phyloP scores from a whole-genome alignment of 208 protist genomes.

The Trypanosoma rangeli region DNA sequence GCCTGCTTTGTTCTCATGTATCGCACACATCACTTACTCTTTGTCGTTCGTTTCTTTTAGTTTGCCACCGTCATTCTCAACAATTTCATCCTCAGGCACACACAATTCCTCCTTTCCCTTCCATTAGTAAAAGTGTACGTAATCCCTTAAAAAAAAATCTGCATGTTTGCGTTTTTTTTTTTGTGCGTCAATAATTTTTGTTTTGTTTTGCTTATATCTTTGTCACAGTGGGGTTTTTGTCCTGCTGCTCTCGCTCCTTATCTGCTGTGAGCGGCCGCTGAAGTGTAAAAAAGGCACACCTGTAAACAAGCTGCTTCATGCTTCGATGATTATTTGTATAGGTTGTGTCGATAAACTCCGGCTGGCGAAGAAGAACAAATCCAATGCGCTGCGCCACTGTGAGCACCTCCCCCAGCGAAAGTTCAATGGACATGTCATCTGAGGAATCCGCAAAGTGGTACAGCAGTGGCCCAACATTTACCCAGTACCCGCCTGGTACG shows the following conservation, averaged over 20 bases:
- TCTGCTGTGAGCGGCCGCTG: conserved; percentile 40
- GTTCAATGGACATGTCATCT: conserved; percentile 88
- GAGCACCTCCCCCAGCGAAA: conserved; percentile 87
- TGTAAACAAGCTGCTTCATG: conserved; percentile 92
- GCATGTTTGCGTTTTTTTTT: neutral
- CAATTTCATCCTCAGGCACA: conserved; percentile 1
- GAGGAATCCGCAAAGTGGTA: conserved; percentile 94
- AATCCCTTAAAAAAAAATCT: too few species aligned
- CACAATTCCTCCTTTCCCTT: neutral
- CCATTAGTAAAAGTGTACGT: neutral
- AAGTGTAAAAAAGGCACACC: conserved; percentile 89
- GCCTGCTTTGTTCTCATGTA: neutral
- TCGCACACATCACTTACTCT: neutral
- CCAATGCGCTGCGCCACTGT: conserved; percentile 78
- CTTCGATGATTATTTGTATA: conserved; percentile 92
- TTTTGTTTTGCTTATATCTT: neutral
- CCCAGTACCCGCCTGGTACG: conserved; percentile 92
- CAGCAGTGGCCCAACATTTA: conserved; percentile 95
- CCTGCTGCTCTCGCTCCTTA: conserved; percentile 8
- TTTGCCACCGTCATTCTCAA: neutral
- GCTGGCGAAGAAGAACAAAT: conserved; percentile 66
- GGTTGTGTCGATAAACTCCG: conserved; percentile 82
- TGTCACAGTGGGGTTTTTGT: neutral
- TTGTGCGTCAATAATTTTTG: neutral
- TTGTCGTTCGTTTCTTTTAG: neutral